Conservation (phyloP, 257 asterid genomes). For the Lantana camara region DNA sequence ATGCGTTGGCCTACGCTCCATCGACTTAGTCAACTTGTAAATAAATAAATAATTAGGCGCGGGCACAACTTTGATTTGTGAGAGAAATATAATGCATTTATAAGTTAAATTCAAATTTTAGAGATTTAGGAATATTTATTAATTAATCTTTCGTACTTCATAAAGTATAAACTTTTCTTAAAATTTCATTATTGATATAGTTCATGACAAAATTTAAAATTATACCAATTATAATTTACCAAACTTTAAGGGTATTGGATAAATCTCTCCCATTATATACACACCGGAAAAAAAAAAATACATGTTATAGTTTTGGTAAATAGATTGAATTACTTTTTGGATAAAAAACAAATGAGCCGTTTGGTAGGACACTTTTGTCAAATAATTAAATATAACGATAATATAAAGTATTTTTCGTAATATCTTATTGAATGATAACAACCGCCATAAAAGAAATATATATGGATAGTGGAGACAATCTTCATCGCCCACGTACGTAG, state of each 20-base stretch:
- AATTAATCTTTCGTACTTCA: too few relatives aligned
- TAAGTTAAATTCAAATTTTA: too few relatives aligned
- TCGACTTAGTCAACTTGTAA: not conserved
- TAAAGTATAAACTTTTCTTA: too few relatives aligned
- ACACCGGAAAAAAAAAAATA: too few relatives aligned
- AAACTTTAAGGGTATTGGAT: too few relatives aligned
- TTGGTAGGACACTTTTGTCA: slow-evolving; percentile 25
- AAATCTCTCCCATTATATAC: too few relatives aligned
- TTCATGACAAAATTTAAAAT: too few relatives aligned
- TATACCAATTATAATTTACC: too few relatives aligned
- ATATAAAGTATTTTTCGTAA: not conserved
- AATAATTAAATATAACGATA: not conserved
- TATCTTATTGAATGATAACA: slow-evolving; percentile 1
- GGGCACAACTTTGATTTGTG: not conserved
- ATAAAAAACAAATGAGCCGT: slow-evolving; percentile 23
- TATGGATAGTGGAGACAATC: not conserved
- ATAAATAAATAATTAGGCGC: not conserved
- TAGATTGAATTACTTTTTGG: not conserved
- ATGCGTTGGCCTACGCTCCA: not conserved
- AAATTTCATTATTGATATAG: too few relatives aligned
- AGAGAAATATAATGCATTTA: too few relatives aligned
- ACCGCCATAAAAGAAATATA: not conserved
- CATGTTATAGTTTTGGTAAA: too few relatives aligned
- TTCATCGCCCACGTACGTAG: slow-evolving; percentile 29
- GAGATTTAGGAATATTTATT: too few relatives aligned